phyloP scores from a whole-genome alignment of 2,329 filamentous ascomycete genomes.

The Penicillium crustosum region DNA sequence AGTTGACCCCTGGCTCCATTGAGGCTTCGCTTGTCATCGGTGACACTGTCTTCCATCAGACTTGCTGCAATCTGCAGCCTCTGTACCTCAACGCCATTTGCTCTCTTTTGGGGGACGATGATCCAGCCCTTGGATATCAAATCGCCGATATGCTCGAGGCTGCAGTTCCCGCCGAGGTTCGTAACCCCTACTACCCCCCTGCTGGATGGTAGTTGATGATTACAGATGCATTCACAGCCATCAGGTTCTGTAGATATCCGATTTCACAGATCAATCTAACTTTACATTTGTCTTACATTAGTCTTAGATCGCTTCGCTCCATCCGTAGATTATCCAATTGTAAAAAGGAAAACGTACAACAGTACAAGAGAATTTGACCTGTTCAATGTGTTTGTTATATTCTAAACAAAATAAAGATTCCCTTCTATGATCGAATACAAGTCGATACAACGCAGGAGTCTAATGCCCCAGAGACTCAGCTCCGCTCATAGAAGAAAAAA shows the following conservation, averaged over 20 bases:
- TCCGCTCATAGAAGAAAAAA: slow-evolving; percentile 35
- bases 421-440: slow-evolving; percentile 26
- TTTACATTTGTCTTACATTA: not conserved
- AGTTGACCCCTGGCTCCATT: not conserved
- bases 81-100: not conserved
- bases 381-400: slow-evolving; percentile 11
- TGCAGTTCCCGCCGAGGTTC: not conserved
- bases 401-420: slow-evolving; percentile 14
- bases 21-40: not conserved
- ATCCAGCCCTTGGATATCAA: not conserved
- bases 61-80: not conserved
- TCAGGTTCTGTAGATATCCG: not conserved
- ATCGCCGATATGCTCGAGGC: not conserved
- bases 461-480: slow-evolving; percentile 17
- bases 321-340: not conserved
- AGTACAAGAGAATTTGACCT: not conserved
- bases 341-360: not conserved
- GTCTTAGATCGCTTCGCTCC: not conserved
- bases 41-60: not conserved
- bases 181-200: not conserved
- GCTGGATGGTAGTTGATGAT: not conserved
- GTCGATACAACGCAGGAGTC: slow-evolving; percentile 19
- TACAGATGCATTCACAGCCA: not conserved
- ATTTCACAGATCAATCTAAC: not conserved
- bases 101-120: not conserved